A percentile compares a stretch with the other conserved stretches of the same genome.
Conservation (phyloP, 1,284 basidiomycete species). For the Cutaneotrichosporon sp. region DNA sequence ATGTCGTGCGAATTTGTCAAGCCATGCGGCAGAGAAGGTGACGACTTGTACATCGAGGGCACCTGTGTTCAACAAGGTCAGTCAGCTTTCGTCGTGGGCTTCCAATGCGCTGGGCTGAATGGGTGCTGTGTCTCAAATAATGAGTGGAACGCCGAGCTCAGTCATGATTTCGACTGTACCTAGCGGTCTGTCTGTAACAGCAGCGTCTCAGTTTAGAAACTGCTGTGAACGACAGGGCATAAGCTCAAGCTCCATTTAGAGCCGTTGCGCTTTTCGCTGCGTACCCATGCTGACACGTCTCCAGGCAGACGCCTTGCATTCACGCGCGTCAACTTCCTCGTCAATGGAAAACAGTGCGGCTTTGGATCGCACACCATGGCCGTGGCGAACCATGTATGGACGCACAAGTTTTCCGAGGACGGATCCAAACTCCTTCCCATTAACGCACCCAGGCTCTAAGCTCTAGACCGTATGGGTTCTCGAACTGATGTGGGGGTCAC, state of each 20-base stretch:
- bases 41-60: slow-evolving; percentile 9
- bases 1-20: slow-evolving; percentile 15
- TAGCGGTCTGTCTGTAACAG: no score
- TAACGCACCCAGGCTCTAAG: no score
- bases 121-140: no score
- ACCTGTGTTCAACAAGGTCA: slow-evolving; percentile 10
- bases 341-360: slow-evolving; percentile 8
- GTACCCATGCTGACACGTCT: not conserved
- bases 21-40: slow-evolving; percentile 8
- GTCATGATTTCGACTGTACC: no score
- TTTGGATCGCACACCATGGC: slow-evolving; percentile 17
- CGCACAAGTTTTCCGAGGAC: slow-evolving; percentile 9
- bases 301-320: slow-evolving; percentile 13
- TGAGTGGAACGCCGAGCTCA: no score
- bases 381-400: not conserved
- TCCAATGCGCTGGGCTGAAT: no score
- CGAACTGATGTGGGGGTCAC: no score
- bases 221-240: no score
- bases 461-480: not conserved
- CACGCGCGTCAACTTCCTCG: slow-evolving; percentile 12
- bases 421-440: slow-evolving; percentile 6
- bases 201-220: no score
- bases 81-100: not conserved
- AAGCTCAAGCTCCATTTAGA: no score
- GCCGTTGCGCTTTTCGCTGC: no score